Conservation (phyloP, 2,329 filamentous ascomycete genomes). For the Xylaria sp. region DNA sequence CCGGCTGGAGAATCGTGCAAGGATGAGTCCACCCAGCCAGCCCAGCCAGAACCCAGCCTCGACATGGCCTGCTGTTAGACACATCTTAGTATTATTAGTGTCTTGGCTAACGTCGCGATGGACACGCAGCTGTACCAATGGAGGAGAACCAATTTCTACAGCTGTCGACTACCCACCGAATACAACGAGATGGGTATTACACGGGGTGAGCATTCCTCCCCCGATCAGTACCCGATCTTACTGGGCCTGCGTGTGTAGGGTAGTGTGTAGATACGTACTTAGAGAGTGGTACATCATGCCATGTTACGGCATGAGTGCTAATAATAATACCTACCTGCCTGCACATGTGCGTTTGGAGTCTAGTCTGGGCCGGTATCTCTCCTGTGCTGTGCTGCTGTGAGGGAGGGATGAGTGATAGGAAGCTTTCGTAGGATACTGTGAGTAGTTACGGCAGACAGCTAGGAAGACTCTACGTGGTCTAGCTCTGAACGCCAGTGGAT, state of each 20-base stretch:
- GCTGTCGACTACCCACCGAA: not conserved
- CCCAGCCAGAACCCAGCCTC: not conserved
- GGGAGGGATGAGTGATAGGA: too few relatives aligned
- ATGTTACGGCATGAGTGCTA: constrained; percentile 11
- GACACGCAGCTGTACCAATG: not conserved
- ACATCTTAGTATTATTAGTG: constrained; percentile 17
- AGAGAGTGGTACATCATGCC: not conserved
- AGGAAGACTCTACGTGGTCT: too few relatives aligned
- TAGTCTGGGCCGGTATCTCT: not conserved
- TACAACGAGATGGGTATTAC: not conserved
- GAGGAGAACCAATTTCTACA: not conserved
- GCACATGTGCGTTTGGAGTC: not conserved
- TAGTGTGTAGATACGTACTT: too few relatives aligned
- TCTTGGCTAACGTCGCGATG: constrained; percentile 5
- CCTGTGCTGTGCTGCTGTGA: too few relatives aligned
- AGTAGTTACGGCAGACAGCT: too few relatives aligned
- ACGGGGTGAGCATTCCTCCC: not conserved
- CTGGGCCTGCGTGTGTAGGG: too few relatives aligned
- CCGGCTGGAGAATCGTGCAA: constrained; percentile 23
- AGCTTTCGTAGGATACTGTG: too few relatives aligned
- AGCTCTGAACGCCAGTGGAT: constrained; percentile 9
- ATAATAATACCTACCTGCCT: too few relatives aligned
- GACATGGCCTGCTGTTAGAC: constrained; percentile 12
- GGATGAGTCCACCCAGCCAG: constrained; percentile 19
- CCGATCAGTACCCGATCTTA: not conserved